These are phyloP conservation scores for Aurinia saxatilis DNA, from an alignment of 345 rosid genomes.

Conservation along the genomic window DNA sequence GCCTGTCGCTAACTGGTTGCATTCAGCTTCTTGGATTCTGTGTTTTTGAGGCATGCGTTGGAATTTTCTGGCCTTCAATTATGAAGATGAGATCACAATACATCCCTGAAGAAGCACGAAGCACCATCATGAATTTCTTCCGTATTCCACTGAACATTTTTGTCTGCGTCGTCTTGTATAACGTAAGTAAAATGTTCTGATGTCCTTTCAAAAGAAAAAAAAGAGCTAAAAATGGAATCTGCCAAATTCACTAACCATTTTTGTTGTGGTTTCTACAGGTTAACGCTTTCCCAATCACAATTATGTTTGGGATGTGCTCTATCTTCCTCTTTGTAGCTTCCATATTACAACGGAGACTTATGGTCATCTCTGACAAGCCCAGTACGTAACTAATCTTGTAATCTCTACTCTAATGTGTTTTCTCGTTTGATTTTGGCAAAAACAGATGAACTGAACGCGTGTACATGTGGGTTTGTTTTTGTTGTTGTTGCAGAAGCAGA, in stretches of 20 bases:
- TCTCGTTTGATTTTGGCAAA: not conserved
- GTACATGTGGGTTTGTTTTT: not conserved
- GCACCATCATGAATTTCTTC: conserved; percentile 95
- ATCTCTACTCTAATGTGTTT: not conserved
- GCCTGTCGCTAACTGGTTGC: conserved; percentile 61
- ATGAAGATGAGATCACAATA: conserved; percentile 97
- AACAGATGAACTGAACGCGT: not conserved
- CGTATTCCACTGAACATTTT: conserved; percentile 85
- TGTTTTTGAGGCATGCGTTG: conserved; percentile 79
- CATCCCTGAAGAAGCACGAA: conserved; percentile 88
- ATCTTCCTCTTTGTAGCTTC: conserved; percentile 80
- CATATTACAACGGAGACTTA: conserved; percentile 63
- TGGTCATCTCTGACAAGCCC: conserved; percentile 60
- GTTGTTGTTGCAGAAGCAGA: not conserved
- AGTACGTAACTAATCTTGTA: conserved; percentile 35
- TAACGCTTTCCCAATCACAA: conserved; percentile 69
- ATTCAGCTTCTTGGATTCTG: conserved; percentile 81
- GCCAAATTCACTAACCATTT: not conserved
- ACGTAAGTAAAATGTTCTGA: conserved; percentile 31
- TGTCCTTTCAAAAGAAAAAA: not conserved
- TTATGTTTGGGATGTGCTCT: conserved; percentile 91
- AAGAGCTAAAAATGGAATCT: not conserved
- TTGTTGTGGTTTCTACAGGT: conserved; percentile 33
- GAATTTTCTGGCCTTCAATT: conserved; percentile 90
- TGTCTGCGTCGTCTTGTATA: conserved; percentile 75